phyloP scores from a whole-genome alignment of 306 rosid genomes.

The Cyamopsis tetragonoloba region DNA sequence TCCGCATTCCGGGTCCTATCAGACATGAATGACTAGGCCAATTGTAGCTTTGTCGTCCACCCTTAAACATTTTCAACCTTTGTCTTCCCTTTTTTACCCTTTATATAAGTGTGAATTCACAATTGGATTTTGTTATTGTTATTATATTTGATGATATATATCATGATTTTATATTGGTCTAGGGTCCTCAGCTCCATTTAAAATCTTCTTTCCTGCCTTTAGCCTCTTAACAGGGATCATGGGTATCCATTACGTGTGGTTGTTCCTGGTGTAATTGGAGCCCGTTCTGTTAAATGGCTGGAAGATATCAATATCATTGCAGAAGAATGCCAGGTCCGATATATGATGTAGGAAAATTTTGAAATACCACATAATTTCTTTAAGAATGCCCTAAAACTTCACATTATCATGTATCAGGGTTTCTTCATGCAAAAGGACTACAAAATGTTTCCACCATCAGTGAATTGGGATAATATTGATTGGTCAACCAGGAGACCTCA shows the following conservation, averaged over 20 bases:
- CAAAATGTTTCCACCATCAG: constrained; percentile 97
- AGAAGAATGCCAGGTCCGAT: constrained; percentile 86
- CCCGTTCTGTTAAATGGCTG: constrained; percentile 97
- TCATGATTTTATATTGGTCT: not conserved
- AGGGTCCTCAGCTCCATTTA: constrained; percentile 15
- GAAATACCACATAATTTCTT: constrained; percentile 6
- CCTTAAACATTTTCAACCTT: not conserved
- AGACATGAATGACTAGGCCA: too few species aligned
- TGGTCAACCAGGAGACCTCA: constrained; percentile 89
- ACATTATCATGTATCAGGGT: constrained; percentile 54
- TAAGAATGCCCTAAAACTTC: constrained; percentile 9
- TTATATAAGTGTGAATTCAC: not conserved
- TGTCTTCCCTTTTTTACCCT: not conserved
- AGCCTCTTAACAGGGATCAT: constrained; percentile 92
- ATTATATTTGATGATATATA: not conserved
- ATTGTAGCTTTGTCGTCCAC: not conserved
- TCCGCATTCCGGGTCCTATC: too few species aligned
- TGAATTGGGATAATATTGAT: constrained; percentile 85
- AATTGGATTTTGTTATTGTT: not conserved
- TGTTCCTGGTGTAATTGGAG: constrained; percentile 97
- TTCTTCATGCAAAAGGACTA: constrained; percentile 99
- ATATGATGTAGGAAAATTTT: not conserved
- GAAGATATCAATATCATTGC: constrained; percentile 61
- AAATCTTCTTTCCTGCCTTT: constrained; percentile 19
- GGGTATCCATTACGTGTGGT: constrained; percentile 87